These are phyloP conservation scores for Trichoderma semiorbis DNA, from an alignment of 2,329 filamentous ascomycete genomes.

Conservation along the genomic window DNA sequence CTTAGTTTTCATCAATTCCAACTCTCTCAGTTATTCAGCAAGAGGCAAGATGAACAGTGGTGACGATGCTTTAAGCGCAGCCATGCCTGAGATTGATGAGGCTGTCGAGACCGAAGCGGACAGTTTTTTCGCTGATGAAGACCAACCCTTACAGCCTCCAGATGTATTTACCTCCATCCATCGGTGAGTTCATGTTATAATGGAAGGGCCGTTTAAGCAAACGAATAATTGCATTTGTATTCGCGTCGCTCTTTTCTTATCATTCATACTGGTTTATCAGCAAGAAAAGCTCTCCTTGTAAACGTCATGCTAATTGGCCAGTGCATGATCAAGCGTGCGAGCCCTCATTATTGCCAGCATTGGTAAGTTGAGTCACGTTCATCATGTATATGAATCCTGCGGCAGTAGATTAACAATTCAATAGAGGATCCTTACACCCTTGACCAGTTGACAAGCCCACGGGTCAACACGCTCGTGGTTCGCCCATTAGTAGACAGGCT, in stretches of 20 bases:
- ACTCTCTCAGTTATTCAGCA: background rate
- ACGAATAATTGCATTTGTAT: background rate
- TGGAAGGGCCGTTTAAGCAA: background rate
- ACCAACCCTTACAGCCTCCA: background rate
- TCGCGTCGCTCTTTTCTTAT: background rate
- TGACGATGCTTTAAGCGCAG: background rate
- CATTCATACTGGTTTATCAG: background rate
- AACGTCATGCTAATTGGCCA: background rate
- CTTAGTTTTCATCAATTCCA: background rate
- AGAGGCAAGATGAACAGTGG: background rate
- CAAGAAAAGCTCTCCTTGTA: background rate
- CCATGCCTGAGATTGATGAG: background rate
- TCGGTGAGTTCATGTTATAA: constrained; percentile 16
- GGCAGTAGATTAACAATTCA: background rate
- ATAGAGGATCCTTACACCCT: constrained; percentile 44
- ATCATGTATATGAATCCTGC: background rate
- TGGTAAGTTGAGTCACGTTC: constrained; percentile 13
- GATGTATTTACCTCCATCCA: constrained; percentile 16
- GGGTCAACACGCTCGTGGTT: constrained; percentile 64
- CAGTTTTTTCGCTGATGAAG: background rate
- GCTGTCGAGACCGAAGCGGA: background rate
- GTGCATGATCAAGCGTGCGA: constrained; percentile 8
- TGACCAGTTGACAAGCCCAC: constrained; percentile 63
- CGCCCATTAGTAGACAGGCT: constrained; percentile 66
- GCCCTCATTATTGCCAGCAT: constrained; percentile 23